Conservation (phyloP, 768 basidiomycete species). For the Rhodotorula paludigena region DNA sequence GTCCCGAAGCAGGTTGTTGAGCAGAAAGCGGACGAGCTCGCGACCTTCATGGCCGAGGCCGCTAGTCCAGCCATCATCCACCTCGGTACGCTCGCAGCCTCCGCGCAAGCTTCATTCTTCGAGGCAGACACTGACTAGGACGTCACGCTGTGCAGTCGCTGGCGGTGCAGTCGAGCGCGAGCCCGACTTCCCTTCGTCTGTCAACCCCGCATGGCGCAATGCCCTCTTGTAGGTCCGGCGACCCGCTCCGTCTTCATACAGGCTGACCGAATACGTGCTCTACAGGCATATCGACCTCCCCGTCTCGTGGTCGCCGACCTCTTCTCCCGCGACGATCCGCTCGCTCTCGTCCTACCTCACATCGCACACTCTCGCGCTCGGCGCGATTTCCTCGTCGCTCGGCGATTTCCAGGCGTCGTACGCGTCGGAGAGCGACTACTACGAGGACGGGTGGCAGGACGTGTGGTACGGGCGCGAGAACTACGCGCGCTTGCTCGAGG, state of each 20-base stretch:
- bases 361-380: constrained; percentile 13
- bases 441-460: constrained; percentile 11
- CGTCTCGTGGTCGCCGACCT: background rate
- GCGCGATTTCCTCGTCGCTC: constrained; percentile 1
- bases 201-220: constrained; percentile 19
- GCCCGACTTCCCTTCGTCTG: constrained; percentile 4
- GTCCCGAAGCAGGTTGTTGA: constrained; percentile 16
- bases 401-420: background rate
- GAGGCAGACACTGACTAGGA: background rate
- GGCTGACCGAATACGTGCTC: background rate
- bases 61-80: constrained; percentile 9
- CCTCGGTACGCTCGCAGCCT: constrained; percentile 10
- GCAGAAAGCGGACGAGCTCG: constrained; percentile 5
- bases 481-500: background rate
- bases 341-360: constrained; percentile 9
- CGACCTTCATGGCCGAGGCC: background rate
- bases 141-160: constrained; percentile 3
- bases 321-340: background rate
- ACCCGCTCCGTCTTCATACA: background rate
- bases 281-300: constrained; percentile 21
- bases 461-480: constrained; percentile 20
- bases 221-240: constrained; percentile 16
- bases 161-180: constrained; percentile 4
- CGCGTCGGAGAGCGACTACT: constrained; percentile 9
- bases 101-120: background rate